phyloP scores from a whole-genome alignment of 176 grass and related monocot species.

The Aechmea fasciata region DNA sequence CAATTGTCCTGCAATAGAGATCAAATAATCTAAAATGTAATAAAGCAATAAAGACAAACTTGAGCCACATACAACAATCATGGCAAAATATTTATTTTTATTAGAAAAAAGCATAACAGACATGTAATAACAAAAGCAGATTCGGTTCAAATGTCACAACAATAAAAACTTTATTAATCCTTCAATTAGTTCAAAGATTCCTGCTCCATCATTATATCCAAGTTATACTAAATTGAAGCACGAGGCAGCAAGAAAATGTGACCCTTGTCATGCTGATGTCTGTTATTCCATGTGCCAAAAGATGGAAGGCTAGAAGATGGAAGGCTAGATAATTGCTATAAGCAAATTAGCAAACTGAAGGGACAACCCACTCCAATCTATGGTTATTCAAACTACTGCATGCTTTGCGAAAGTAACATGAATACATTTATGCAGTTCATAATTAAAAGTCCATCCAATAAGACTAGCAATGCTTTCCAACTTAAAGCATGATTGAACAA shows the following conservation, averaged over 20 bases:
- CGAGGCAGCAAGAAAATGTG: background rate
- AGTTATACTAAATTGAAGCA: background rate
- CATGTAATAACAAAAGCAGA: background rate
- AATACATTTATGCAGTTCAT: background rate
- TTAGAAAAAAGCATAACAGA: background rate
- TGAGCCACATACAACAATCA: slow-evolving; percentile 9
- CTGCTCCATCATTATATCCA: background rate
- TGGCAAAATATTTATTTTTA: background rate
- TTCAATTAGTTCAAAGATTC: background rate
- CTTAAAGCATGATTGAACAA: background rate
- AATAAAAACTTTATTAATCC: background rate
- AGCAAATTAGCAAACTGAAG: background rate
- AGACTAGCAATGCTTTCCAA: background rate
- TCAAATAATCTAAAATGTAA: background rate
- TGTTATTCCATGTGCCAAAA: too few species aligned
- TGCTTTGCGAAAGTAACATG: background rate
- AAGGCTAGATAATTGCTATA: background rate
- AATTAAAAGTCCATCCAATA: background rate
- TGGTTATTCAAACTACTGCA: background rate
- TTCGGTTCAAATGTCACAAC: background rate
- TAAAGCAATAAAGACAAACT: slow-evolving; percentile 1
- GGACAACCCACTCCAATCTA: too few species aligned
- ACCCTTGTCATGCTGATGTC: background rate
- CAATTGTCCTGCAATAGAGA: slow-evolving; percentile 37
- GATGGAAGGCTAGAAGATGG: too few species aligned